Conservation (phyloP, 306 rosid species). For the Carpinus fangiana region DNA sequence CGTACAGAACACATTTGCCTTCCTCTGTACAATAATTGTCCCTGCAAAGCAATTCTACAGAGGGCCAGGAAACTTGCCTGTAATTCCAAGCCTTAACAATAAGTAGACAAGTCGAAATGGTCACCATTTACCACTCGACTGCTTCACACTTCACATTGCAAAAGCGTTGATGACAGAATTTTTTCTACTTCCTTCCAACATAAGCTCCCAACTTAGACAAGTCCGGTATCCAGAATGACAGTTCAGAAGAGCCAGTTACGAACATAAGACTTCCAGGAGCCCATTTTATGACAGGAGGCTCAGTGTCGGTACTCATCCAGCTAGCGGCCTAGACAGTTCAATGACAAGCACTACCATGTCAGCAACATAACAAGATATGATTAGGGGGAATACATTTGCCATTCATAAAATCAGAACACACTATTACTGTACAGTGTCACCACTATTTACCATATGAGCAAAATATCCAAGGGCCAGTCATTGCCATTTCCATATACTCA, state of each 20-base stretch:
- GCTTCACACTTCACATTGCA: conserved; percentile 8
- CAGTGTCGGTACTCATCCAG: conserved; percentile 92
- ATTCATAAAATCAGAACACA: background rate
- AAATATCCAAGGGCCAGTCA: background rate
- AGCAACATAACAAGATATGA: background rate
- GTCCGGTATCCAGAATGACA: conserved; percentile 94
- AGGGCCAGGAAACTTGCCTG: background rate
- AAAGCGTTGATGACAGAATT: conserved; percentile 2
- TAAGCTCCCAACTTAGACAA: conserved; percentile 86
- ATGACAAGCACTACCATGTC: conserved; percentile 10
- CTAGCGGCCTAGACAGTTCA: conserved; percentile 64
- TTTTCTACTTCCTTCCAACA: conserved; percentile 75
- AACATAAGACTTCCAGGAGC: conserved; percentile 95
- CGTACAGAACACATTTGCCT: background rate
- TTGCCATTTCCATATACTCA: background rate
- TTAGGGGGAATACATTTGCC: background rate
- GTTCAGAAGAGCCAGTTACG: conserved; percentile 86
- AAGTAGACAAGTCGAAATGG: background rate
- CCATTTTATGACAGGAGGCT: conserved; percentile 92
- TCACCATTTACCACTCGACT: conserved; percentile 1
- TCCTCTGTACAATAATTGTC: conserved; percentile 2
- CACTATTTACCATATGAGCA: background rate
- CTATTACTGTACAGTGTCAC: background rate
- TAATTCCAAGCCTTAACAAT: conserved; percentile 11
- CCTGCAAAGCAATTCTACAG: background rate